Evolutionary conservation across 495 filamentous ascomycete genomes (phyloP), one percentile per base, ranked within the genome.

Genomic region (Coniosporium apollinis): DNA sequence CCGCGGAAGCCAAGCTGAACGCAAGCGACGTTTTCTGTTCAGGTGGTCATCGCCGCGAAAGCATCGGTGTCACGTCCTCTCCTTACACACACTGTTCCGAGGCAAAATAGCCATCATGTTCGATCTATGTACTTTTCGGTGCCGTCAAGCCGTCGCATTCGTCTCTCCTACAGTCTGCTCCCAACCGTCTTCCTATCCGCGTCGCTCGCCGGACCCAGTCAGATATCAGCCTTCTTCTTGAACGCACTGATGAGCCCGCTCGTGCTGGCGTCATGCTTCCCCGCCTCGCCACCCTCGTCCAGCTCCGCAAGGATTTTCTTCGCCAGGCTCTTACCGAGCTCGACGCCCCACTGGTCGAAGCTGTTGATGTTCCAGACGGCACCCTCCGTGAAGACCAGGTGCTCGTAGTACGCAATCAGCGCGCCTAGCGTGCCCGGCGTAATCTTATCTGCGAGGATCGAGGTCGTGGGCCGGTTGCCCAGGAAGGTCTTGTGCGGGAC

Each of bases 341-440:
- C 89, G 28, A 97, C 89, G 60, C 89, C 89, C 89, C 89, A 96
- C 62, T 97, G 89, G 65, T 97, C 89, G 55, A 96, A 97, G 47
- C 73, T 80, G 72, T 97, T 97, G 68, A 97, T 94, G 61, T 96
- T 91, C 89, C 89, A 97, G 46, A 96, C 60, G 20, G 83, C 91
- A 47, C 89, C 89, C 60, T 97, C 89, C 24, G 83, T 93, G 65
- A 97, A 96, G 40, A 89, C 96, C 30, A 94, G 53, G 60, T 97
- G 89, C 66, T 97, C 89, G 59, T 97, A 97, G 72, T 94, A 97
- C 33, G 81, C 84, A 56, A 97, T 97, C 43, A 97, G 62, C 18
- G 89, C 89, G 48, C 89, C 89, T 37, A 97, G 71, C 40, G 92
- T 85, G 6, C 74, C 77, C 11, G 89, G 89, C 8, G 91, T 94